Evolutionary conservation across 306 rosid genomes (phyloP), one percentile per base, ranked within the genome.

Genomic region (Inga leiocalycina): DNA sequence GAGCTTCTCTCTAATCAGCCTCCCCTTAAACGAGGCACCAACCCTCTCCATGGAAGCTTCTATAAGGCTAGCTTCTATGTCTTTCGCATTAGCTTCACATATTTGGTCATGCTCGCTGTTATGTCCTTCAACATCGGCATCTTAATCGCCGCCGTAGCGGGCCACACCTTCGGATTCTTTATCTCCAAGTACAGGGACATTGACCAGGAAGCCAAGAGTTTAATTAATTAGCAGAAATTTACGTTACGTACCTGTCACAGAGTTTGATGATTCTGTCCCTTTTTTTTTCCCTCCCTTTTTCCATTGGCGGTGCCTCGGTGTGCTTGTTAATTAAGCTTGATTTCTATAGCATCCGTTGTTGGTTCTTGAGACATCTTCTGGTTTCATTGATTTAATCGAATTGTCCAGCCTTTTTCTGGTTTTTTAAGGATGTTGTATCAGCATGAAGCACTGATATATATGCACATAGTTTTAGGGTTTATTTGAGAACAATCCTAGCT

Each of bases 91-190:
- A 51, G 86, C 44, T 87, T 92, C 57, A 13, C 49, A 59, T 94
- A 92, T 89, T 81, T 92, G 65, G 84, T 94, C 4, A 94, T 94
- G 98, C 91, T 92, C 49, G 74, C 93, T 8, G 91, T 94, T 35
- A 94, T 94, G 98, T 91, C 98, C 74, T 91, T 92, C 81, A 94
- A 94, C 9, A 39, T 43, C 0, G 94, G 97, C 57, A 86, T 94
- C 81, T 91, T 94, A 78, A 79, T 94, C 27, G 93, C 92, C 15
- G 98, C 93, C 3, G 84, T 94, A 45, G 49, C 79, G 2, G 95
- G 98, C 11, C 98, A 94, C 67, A 16, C 91, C n/a, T 39, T 88
- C 6, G 97, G 98, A 14, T 89, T 87, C 84, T 92, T 89, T 30
- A 10, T 92, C 0, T 74, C 89, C 30, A 89, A 85, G 81, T 16